phyloP scores from a whole-genome alignment of 192 early-diverging fungal species.

The Phlyctochytrium bullatum region DNA sequence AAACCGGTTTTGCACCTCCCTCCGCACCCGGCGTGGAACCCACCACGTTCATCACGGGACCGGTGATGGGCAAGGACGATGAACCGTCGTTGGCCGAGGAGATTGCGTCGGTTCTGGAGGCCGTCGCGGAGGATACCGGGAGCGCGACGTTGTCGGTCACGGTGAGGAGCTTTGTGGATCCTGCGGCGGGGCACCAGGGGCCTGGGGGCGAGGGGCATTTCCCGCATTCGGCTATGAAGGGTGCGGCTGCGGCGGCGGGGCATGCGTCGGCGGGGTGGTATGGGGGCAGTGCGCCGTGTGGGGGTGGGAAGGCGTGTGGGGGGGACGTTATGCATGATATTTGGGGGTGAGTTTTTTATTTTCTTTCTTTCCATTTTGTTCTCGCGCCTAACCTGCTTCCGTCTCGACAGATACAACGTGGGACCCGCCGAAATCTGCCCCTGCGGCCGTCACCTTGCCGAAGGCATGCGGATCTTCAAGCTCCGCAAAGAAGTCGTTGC shows the following conservation, averaged over 20 bases:
- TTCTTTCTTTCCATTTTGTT: not conserved
- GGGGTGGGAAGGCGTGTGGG: not conserved
- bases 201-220: not conserved
- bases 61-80: constrained; percentile 15
- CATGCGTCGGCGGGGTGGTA: not conserved
- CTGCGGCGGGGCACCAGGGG: not conserved
- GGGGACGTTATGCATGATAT: constrained; percentile 1
- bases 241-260: not conserved
- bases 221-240: not conserved
- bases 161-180: constrained; percentile 16
- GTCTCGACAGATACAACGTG: constrained; percentile 6
- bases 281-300: not conserved
- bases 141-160: constrained; percentile 16
- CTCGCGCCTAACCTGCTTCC: not conserved
- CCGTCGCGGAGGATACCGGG: constrained; percentile 5
- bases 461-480: constrained; percentile 14
- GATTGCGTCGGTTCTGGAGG: constrained; percentile 5
- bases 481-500: constrained; percentile 13
- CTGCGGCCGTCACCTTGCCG: constrained; percentile 13
- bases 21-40: not conserved
- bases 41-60: constrained; percentile 11
- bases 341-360: constrained; percentile 4
- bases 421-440: constrained; percentile 17
- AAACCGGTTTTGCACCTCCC: not conserved
- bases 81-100: constrained; percentile 14